These are phyloP conservation scores for Globisporangium apiculatum DNA, from an alignment of 352 stramenopile species.

Conservation along the genomic window DNA sequence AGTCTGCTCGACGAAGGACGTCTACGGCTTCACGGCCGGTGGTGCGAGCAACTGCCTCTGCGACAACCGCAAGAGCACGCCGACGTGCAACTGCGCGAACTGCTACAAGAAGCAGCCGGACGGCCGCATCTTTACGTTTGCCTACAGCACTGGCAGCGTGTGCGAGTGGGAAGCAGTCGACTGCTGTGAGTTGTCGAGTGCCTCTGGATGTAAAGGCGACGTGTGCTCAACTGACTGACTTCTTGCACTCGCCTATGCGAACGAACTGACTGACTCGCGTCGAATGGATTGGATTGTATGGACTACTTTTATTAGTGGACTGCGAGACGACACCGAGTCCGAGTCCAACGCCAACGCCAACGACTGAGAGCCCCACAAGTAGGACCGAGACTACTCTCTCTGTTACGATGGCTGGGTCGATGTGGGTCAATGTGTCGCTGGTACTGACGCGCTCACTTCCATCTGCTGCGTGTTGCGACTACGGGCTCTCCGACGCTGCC, in stretches of 20 bases:
- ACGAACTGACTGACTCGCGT: no score
- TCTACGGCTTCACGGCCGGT: constrained; percentile 31
- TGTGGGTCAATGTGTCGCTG: no score
- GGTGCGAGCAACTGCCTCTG: constrained; percentile 24
- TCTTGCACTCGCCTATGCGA: no score
- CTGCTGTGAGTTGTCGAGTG: constrained; percentile 9
- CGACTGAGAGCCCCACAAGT: constrained; percentile 8
- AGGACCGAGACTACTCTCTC: not conserved
- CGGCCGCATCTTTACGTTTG: constrained; percentile 22
- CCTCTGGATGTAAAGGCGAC: no score
- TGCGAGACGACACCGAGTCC: constrained; percentile 1
- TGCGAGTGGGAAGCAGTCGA: constrained; percentile 4
- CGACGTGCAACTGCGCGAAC: constrained; percentile 29
- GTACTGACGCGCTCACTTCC: not conserved
- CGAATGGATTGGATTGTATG: no score
- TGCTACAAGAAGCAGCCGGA: constrained; percentile 25
- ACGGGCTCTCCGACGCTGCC: constrained; percentile 5
- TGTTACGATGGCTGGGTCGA: no score
- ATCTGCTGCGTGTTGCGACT: constrained; percentile 2
- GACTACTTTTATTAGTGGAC: not conserved
- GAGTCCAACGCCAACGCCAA: constrained; percentile 1
- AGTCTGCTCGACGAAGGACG: constrained; percentile 31
- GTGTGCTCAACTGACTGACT: no score
- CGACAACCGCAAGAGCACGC: constrained; percentile 13
- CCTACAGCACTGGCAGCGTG: constrained; percentile 5